Base-by-base conservation (phyloP, 768 basidiomycete genomes). In the Pulveroboletus ravenelii region DNA sequence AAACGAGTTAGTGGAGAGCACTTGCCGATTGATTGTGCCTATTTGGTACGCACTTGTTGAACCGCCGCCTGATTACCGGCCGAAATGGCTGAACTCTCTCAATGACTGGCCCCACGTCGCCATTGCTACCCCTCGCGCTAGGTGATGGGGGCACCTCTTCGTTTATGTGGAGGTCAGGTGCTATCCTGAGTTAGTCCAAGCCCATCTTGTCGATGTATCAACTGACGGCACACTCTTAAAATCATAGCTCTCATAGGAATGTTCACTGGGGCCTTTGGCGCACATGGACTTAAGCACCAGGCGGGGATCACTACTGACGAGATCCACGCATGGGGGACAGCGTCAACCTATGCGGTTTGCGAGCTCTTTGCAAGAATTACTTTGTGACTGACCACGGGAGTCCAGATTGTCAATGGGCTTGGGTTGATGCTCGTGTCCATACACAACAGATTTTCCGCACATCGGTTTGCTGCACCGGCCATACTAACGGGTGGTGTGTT, bases 381-480 rank as follows among this genome's bases (percentile, higher is more conserved):
- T 34, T 18, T 13, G 18, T 48, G 32, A 49, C 57, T 65, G 43
- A 58, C 32, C 14, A 13, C n/a, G 38, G 10, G 36, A 10, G 38
- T 7, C 27, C 61, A 89, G 86, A 71, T 87, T 36, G 78, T 75
- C 61, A 87, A 89, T 50, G 87, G 87, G 13, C 74, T 89, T 10
- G 83, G 76, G 0, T 68, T 88, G 48, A 65, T 88, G 58, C 64
- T 79, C 10, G 60, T 87, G 10, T 86, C 86, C 2, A 60, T 80
- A 62, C 84, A 88, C 65, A 80, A 75, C 2, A 75, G 76, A 30
- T 85, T 87, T 60, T 66, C 79, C 0, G 50, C 57, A 1, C 83
- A 87, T 59, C 69, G 73, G 10, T 87, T 87, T 59, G 79, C 86
- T 23, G 85, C 83, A 5, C 83, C 81, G 3, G 84, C 85, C 2